phyloP scores from a whole-genome alignment of 441 rosid genomes.

The Lepidium campestre region DNA sequence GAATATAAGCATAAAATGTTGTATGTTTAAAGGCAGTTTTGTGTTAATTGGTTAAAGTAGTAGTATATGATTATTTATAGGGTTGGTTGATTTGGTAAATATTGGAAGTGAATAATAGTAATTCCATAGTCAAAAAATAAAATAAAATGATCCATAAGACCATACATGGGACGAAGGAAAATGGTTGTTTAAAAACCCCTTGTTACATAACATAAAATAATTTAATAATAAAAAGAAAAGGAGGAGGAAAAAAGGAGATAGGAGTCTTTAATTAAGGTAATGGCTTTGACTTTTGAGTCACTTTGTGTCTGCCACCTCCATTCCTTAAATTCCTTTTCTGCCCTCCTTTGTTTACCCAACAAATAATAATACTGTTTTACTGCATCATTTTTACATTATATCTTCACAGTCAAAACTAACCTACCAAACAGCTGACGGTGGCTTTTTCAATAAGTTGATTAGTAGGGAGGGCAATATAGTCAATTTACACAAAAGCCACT shows the following conservation, averaged over 20 bases:
- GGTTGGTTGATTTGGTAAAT: neutral
- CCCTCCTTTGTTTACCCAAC: neutral
- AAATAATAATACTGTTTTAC: neutral
- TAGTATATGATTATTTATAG: neutral
- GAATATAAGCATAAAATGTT: neutral
- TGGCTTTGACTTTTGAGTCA: conserved; percentile 14
- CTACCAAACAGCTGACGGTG: too few species aligned
- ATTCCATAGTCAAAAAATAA: neutral
- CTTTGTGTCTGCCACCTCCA: conserved; percentile 39
- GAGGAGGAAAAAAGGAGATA: neutral
- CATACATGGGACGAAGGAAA: neutral
- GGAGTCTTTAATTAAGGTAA: neutral
- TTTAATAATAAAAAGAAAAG: neutral
- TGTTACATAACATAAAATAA: too few species aligned
- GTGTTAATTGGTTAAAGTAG: neutral
- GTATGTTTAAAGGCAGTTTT: neutral
- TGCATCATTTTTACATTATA: too few species aligned
- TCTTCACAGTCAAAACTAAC: too few species aligned
- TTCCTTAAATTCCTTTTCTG: neutral
- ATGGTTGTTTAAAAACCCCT: neutral
- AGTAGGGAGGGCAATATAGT: conserved; percentile 7
- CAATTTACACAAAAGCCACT: neutral
- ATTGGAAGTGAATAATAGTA: conserved; percentile 1
- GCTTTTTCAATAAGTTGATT: too few species aligned
- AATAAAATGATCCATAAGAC: too few species aligned